A percentile compares a stretch with the other conserved stretches of the same genome.
Evolutionary conservation across 2,329 filamentous ascomycete genomes (phyloP).

Genomic region (Cladophialophora psammophila): DNA sequence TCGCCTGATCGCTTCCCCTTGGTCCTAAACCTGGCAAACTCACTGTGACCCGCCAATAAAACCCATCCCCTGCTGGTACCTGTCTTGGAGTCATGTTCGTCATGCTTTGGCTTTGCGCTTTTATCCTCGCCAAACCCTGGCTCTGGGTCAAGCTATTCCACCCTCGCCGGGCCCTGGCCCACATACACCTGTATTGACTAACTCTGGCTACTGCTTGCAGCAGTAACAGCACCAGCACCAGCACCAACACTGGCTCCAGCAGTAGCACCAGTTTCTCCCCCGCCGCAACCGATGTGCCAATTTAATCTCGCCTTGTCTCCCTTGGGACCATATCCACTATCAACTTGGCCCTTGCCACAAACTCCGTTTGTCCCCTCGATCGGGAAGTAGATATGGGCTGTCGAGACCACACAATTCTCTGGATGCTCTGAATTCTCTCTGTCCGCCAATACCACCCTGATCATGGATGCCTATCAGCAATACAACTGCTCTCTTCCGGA

Average conservation of each 20-base stretch:
- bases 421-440: slow-evolving; percentile 5
- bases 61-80: slow-evolving; percentile 13
- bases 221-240: background rate
- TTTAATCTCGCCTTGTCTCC: slow-evolving; percentile 35
- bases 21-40: slow-evolving; percentile 20
- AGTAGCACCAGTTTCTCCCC: background rate
- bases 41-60: slow-evolving; percentile 21
- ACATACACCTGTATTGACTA: slow-evolving; percentile 28
- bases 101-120: slow-evolving; percentile 24
- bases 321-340: slow-evolving; percentile 24
- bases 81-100: slow-evolving; percentile 21
- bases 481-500: slow-evolving; percentile 24
- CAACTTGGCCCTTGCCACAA: slow-evolving; percentile 6
- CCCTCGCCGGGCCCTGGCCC: slow-evolving; percentile 21
- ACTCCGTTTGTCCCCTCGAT: slow-evolving; percentile 8
- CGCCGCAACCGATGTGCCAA: slow-evolving; percentile 30
- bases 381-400: slow-evolving; percentile 31
- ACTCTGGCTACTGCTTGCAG: slow-evolving; percentile 18
- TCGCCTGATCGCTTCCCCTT: slow-evolving; percentile 32
- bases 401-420: slow-evolving; percentile 14
- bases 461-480: slow-evolving; percentile 28
- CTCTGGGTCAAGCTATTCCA: slow-evolving; percentile 14
- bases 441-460: background rate
- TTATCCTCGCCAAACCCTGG: slow-evolving; percentile 15
- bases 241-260: background rate